These are phyloP conservation scores for Xerophyta viscosa DNA, from an alignment of 106 monocot species.

Conservation along the genomic window DNA sequence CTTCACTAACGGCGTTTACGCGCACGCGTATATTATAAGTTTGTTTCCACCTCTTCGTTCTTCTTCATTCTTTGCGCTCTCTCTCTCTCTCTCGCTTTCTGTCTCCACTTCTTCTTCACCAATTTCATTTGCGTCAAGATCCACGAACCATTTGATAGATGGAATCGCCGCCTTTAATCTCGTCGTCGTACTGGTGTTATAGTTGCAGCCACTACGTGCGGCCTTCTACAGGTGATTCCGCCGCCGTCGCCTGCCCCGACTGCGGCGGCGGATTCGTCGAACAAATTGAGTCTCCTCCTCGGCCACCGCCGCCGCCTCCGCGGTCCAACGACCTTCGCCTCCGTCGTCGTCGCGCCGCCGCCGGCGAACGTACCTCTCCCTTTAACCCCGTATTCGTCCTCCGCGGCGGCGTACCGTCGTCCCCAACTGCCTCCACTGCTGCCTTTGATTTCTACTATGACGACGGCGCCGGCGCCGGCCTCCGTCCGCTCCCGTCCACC, in stretches of 20 bases:
- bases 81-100: too few species aligned
- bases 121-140: too few species aligned
- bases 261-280: slow-evolving; percentile 56
- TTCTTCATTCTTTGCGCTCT: too few species aligned
- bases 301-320: slow-evolving; percentile 1
- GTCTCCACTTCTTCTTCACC: too few species aligned
- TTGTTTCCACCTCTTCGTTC: too few species aligned
- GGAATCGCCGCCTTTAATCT: not conserved
- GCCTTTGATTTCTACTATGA: slow-evolving; percentile 24
- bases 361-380: slow-evolving; percentile 26
- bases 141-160: too few species aligned
- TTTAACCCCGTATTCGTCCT: slow-evolving; percentile 80
- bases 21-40: too few species aligned
- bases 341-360: slow-evolving; percentile 5
- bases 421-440: not conserved
- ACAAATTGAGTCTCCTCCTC: slow-evolving; percentile 19
- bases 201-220: slow-evolving; percentile 29
- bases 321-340: not conserved
- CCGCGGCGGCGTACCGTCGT: slow-evolving; percentile 14
- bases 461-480: slow-evolving; percentile 15
- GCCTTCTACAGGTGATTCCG: slow-evolving; percentile 1
- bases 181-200: slow-evolving; percentile 42
- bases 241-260: slow-evolving; percentile 36
- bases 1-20: too few species aligned
- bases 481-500: slow-evolving; percentile 15